Evolutionary conservation across 345 rosid genomes (phyloP), one percentile per base, ranked within the genome.

Genomic region (Linum trigynum): DNA sequence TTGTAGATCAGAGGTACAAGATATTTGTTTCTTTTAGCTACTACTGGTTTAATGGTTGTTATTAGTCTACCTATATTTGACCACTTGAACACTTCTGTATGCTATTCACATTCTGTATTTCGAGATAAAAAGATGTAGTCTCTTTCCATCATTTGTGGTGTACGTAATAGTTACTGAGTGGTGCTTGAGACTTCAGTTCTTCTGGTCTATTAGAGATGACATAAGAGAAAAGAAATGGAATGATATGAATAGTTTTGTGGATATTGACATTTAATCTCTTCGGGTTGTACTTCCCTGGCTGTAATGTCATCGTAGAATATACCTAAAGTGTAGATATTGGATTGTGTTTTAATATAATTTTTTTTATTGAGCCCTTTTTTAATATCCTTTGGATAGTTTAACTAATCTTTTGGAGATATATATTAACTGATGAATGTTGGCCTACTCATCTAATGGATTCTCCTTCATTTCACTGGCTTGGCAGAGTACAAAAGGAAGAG

Each of bases 401-500:
- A 3, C 36, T 23, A 23, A 23, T 23, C 32, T 23, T 16, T 17
- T 61, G 10, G 35, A 17, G 61, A 9, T 1, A 3, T 56, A 9
- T 59, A 32, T 43, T 57, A 14, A 16, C 45, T 48, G 53, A 9
- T 48, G 12, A 57, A n/a, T 37, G 61, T 7, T 17, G 23, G 11
- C 37, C 23, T 35, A 57, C 38, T 37, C 23, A 2, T 57, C 38
- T 9, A 57, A 5, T 37, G 10, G 10, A 3, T 38, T 64, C 45
- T 2, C 37, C 10, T 12, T 45, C 38, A 14, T 12, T 65, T 17
- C 42, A 48, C 1, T 39, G 38, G 5, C 71, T 63, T 83, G 60
- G 64, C 77, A 87, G 94, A 73, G 56, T 69, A 32, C 94, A 87
- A 71, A 92, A 90, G 68, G 96, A 92, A 70, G 98, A 92, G 79